A percentile compares a stretch with the other conserved stretches of the same genome.
phyloP scores from a whole-genome alignment of 208 protist genomes.

The Crithidia brevicula region DNA sequence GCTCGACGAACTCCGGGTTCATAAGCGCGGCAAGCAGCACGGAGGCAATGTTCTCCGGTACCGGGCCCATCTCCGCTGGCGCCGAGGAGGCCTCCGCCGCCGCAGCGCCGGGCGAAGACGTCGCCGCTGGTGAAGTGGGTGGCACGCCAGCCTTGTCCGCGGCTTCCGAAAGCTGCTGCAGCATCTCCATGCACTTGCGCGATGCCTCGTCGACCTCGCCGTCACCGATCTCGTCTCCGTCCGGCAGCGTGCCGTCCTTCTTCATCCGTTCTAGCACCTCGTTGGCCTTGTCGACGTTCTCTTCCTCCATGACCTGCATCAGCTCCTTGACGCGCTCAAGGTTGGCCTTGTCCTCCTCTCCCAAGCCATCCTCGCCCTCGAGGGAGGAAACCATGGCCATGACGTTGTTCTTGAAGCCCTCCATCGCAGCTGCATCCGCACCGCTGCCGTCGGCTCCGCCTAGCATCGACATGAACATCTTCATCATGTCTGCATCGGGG shows the following conservation, averaged over 20 bases:
- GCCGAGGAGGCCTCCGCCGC: neutral
- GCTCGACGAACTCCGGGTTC: constrained; percentile 61
- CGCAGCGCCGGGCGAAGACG: constrained; percentile 5
- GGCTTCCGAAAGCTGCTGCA: constrained; percentile 33
- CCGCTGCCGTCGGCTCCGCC: constrained; percentile 17
- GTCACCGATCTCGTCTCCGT: constrained; percentile 18
- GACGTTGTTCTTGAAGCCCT: constrained; percentile 58
- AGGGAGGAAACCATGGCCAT: constrained; percentile 46
- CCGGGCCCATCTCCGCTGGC: constrained; percentile 1
- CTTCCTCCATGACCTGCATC: constrained; percentile 57
- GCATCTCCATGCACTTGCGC: constrained; percentile 37
- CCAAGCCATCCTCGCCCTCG: constrained; percentile 41
- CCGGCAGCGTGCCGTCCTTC: constrained; percentile 28
- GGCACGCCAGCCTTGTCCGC: neutral
- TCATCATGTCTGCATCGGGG: constrained; percentile 37
- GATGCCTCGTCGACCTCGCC: constrained; percentile 41
- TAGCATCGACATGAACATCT: constrained; percentile 47
- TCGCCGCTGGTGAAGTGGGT: constrained; percentile 4
- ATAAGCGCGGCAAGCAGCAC: constrained; percentile 55
- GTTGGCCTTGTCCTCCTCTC: constrained; percentile 43
- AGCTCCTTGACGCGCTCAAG: constrained; percentile 49
- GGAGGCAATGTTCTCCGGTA: constrained; percentile 37
- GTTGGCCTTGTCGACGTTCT: constrained; percentile 46
- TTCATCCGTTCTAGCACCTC: constrained; percentile 45
- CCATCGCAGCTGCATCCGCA: constrained; percentile 33